phyloP scores from a whole-genome alignment of 164 flowering plant species.

The Taxillus chinensis region DNA sequence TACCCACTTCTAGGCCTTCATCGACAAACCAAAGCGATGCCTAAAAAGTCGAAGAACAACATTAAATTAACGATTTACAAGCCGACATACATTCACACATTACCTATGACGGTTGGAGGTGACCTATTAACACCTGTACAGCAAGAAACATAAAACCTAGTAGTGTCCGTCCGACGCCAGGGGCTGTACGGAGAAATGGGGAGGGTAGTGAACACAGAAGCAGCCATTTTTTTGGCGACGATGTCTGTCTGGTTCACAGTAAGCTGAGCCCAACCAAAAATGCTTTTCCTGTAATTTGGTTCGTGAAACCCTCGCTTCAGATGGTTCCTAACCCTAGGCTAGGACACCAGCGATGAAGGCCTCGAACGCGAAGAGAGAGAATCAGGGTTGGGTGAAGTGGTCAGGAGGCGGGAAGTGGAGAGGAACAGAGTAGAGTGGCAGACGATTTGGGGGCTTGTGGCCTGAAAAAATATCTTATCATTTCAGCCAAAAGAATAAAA shows the following conservation, averaged over 20 bases:
- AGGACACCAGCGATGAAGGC: neutral
- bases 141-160: slow-evolving; percentile 27
- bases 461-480: too few relatives aligned
- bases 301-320: neutral
- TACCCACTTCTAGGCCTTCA: neutral
- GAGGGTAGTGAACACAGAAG: slow-evolving; percentile 45
- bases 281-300: neutral
- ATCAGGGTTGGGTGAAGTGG: neutral
- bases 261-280: neutral
- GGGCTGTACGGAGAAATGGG: slow-evolving; percentile 39
- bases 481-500: too few relatives aligned
- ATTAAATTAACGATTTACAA: neutral
- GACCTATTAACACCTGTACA: slow-evolving; percentile 15
- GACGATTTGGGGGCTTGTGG: neutral
- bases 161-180: slow-evolving; percentile 18
- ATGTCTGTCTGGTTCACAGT: neutral
- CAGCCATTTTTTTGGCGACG: slow-evolving; percentile 32
- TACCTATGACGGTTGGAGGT: slow-evolving; percentile 25
- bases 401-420: neutral
- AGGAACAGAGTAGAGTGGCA: neutral
- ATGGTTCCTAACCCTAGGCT: neutral
- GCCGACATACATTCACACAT: neutral
- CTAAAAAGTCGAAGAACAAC: neutral
- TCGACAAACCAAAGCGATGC: too few relatives aligned
- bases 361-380: neutral